Conservation (phyloP, 768 basidiomycete genomes). For the Brasilioporus rufonigricans region DNA sequence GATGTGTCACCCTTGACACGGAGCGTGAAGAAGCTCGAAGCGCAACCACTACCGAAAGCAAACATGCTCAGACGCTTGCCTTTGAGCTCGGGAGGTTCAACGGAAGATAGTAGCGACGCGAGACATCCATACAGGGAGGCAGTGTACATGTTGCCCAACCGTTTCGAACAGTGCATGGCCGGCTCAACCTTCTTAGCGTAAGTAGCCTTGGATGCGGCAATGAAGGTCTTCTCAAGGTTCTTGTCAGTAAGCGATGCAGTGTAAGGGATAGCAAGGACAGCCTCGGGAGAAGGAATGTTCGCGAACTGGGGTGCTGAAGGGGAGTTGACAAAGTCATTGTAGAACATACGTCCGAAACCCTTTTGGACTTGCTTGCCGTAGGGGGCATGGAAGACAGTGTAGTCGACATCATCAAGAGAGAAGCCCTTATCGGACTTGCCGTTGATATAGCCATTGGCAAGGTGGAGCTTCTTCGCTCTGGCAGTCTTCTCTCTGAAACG, state of each 20-base stretch:
- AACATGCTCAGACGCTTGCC: constrained; percentile 91
- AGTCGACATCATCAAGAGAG: constrained; percentile 84
- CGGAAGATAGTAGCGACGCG: constrained; percentile 75
- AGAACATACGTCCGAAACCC: constrained; percentile 88
- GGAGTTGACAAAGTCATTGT: constrained; percentile 86
- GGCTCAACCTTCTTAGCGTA: constrained; percentile 79
- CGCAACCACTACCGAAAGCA: constrained; percentile 95
- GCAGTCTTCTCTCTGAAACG: constrained; percentile 81
- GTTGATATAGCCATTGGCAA: constrained; percentile 36
- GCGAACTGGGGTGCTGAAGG: constrained; percentile 70
- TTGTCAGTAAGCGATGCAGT: constrained; percentile 88
- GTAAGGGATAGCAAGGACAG: constrained; percentile 63
- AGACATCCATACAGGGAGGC: constrained; percentile 94
- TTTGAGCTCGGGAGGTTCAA: constrained; percentile 65
- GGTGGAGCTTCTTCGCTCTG: constrained; percentile 52
- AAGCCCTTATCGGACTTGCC: constrained; percentile 41
- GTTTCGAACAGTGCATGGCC: constrained; percentile 81
- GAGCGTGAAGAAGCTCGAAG: constrained; percentile 90
- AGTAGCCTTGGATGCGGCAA: constrained; percentile 68
- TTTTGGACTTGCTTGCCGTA: constrained; percentile 99
- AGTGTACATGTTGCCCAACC: constrained; percentile 98
- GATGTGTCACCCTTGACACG: constrained; percentile 85
- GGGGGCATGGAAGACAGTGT: constrained; percentile 93
- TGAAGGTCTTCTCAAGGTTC: constrained; percentile 91
- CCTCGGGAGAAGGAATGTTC: constrained; percentile 67